Conservation (phyloP, 2,329 filamentous ascomycete genomes). For the Hypoxylon sp. region DNA sequence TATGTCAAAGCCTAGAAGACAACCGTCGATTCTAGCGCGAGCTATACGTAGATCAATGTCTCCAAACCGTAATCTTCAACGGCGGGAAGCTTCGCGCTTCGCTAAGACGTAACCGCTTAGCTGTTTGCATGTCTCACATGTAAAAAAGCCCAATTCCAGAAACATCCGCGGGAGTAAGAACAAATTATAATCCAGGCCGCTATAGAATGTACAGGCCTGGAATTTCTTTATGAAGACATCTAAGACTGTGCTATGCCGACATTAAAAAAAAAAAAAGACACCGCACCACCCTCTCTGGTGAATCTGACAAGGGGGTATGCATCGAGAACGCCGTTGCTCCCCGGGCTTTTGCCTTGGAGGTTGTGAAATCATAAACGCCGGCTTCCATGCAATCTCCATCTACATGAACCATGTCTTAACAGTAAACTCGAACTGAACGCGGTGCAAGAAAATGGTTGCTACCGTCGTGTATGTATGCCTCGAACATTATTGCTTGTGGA, state of each 20-base stretch:
- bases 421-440: conserved; percentile 7
- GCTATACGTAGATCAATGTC: too few relatives aligned
- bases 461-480: neutral
- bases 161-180: conserved; percentile 7
- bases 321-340: conserved; percentile 40
- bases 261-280: conserved; percentile 17
- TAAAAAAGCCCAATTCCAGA: neutral
- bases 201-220: conserved; percentile 25
- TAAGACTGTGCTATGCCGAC: conserved; percentile 28
- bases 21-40: too few relatives aligned
- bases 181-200: conserved; percentile 20
- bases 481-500: neutral
- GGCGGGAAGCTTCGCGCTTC: too few relatives aligned
- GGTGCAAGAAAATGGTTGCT: conserved; percentile 4
- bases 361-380: conserved; percentile 31
- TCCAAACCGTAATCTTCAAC: too few relatives aligned
- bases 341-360: conserved; percentile 8
- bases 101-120: neutral
- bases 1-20: too few relatives aligned
- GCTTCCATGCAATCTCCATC: conserved; percentile 42
- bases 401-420: conserved; percentile 29
- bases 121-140: neutral
- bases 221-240: conserved; percentile 9
- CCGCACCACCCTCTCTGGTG: conserved; percentile 4
- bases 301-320: conserved; percentile 24